Percentiles rank a stretch among this genome's conserved stretches.
phyloP scores from a whole-genome alignment of 2,329 filamentous ascomycete genomes.

The Knufia petricola region DNA sequence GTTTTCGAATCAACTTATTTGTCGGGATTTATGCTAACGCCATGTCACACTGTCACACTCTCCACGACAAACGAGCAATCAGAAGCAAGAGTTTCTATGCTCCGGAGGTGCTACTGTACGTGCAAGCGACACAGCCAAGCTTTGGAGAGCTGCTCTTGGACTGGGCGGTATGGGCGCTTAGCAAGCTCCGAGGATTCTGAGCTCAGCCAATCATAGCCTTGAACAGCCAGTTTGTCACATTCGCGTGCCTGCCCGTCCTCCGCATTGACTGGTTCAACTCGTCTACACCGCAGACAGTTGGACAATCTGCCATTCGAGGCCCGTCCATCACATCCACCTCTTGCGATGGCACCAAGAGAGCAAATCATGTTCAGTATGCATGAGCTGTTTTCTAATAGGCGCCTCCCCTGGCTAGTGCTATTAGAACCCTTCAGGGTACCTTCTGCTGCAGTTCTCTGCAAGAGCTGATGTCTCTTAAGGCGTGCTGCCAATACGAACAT shows the following conservation, averaged over 20 bases:
- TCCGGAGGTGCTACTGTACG: neutral
- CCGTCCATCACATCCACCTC: constrained; percentile 9
- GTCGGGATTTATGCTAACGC: too few relatives aligned
- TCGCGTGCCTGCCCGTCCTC: neutral
- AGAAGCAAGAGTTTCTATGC: neutral
- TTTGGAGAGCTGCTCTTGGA: neutral
- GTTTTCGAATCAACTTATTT: too few relatives aligned
- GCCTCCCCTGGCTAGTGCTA: neutral
- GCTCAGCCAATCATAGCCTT: neutral
- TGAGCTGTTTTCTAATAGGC: constrained; percentile 1
- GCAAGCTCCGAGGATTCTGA: neutral
- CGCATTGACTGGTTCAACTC: constrained; percentile 1
- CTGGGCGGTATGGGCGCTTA: neutral
- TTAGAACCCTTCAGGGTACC: neutral
- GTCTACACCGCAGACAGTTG: neutral
- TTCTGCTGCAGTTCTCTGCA: neutral
- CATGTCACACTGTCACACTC: neutral
- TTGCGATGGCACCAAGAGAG: neutral
- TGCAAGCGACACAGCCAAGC: neutral
- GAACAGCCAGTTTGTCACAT: constrained; percentile 1
- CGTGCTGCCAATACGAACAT: neutral
- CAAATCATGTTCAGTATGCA: constrained; percentile 8
- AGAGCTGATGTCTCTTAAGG: neutral
- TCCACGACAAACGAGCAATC: neutral
- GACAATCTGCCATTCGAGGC: constrained; percentile 5